Evolutionary conservation across 345 rosid genomes (phyloP), one percentile per base, ranked within the genome.

Genomic region (Aegle marmelos): DNA sequence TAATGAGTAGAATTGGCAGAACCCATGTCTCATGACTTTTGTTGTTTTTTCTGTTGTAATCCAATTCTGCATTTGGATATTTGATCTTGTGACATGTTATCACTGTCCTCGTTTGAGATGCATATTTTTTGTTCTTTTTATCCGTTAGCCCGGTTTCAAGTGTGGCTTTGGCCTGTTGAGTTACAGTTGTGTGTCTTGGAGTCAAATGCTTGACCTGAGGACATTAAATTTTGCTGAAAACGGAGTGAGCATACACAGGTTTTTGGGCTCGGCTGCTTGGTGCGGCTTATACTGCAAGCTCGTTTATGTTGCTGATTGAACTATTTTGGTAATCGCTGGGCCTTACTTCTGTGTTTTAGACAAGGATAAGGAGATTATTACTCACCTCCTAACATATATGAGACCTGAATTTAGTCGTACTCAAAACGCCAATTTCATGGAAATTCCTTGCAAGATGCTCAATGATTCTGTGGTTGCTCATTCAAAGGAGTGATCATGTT

Each of bases 1-100:
- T 56, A 70, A 81, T 65, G 66, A 69, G 76, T 71, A 45, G 25
- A 48, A 79, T 73, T 77, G 68, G 25, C 59, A 30, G 72, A 76
- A 66, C 36, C 22, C 17, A 24, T 56, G 57, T 76, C 27, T 54
- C 72, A 19, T n/a, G 73, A 72, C 39, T n/a, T 63, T 50, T 30
- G 62, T 75, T 57, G 24, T 70, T 71, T 56, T 56, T 69, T 74
- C 33, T 45, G 53, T 22, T 53, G 37, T 64, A n/a, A 60, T 41
- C 30, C 53, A 68, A 63, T 45, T n/a, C 2, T 68, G 60, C 17
- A 68, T 59, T 30, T 79, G 30, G 70, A 59, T 76, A 60, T 59
- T 22, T 74, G 21, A 59, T 74, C 7, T 21, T 27, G 9, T 53
- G 25, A 56, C 73, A 63, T 45, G 13, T 48, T 31, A 22, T 75